A percentile compares a stretch with the other conserved stretches of the same genome.
Conservation (phyloP, 495 filamentous ascomycete species). For the Tuber aestivum region DNA sequence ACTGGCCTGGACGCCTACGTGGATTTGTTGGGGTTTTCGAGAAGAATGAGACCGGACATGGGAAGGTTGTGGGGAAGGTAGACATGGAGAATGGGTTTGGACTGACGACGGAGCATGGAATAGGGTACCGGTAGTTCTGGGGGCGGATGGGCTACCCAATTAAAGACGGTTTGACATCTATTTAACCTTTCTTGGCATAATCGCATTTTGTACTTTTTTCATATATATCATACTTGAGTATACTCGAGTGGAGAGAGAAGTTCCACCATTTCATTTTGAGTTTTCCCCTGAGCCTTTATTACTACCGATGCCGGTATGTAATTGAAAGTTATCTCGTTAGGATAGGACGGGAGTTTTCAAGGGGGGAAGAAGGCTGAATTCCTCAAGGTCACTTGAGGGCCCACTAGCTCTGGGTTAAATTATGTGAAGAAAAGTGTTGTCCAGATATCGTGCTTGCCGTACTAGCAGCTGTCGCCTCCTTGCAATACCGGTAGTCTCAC, state of each 20-base stretch:
- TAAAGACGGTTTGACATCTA: too few relatives aligned
- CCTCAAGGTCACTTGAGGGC: background rate
- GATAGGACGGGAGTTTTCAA: background rate
- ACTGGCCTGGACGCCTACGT: conserved; percentile 49
- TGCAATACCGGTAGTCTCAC: too few relatives aligned
- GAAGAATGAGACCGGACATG: conserved; percentile 6
- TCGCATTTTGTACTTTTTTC: background rate
- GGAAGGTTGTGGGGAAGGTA: too few relatives aligned
- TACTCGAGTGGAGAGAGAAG: background rate
- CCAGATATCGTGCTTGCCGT: background rate
- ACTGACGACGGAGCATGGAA: too few relatives aligned
- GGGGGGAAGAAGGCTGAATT: background rate
- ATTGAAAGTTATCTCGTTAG: background rate
- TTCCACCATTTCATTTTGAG: background rate
- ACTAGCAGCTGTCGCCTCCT: background rate
- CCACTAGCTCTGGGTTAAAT: too few relatives aligned
- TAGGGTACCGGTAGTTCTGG: too few relatives aligned
- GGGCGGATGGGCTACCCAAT: conserved; percentile 11
- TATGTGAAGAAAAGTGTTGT: background rate
- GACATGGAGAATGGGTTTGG: background rate
- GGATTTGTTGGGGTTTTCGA: conserved; percentile 48
- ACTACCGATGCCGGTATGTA: background rate
- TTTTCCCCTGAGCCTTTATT: background rate
- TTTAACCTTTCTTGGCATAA: too few relatives aligned
- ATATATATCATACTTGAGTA: background rate